phyloP scores from a whole-genome alignment of 2,329 filamentous ascomycete species.

The Leptographium procerum region DNA sequence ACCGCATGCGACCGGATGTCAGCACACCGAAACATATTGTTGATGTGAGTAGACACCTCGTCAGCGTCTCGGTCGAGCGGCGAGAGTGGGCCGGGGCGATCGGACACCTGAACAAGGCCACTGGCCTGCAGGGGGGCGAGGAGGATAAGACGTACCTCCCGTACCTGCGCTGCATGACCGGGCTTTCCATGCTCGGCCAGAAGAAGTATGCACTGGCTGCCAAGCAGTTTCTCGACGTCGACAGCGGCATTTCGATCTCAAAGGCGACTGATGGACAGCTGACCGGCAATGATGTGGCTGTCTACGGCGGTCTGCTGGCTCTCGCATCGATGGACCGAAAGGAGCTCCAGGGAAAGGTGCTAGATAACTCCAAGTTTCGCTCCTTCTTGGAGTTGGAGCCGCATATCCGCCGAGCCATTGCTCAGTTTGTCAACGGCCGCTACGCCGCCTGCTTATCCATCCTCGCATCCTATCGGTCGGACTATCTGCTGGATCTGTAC shows the following conservation, averaged over 20 bases:
- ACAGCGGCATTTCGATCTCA: constrained; percentile 35
- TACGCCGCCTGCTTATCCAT: constrained; percentile 78
- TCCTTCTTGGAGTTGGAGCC: constrained; percentile 85
- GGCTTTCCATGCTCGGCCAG: constrained; percentile 38
- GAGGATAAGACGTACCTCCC: constrained; percentile 38
- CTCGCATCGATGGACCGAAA: constrained; percentile 78
- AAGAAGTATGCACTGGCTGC: constrained; percentile 53
- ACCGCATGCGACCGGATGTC: constrained; percentile 82
- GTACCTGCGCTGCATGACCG: constrained; percentile 39
- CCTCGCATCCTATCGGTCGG: constrained; percentile 66
- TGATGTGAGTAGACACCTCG: constrained; percentile 69
- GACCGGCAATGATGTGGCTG: constrained; percentile 77
- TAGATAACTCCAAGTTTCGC: constrained; percentile 73
- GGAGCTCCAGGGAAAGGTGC: constrained; percentile 61
- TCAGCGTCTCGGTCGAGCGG: constrained; percentile 64
- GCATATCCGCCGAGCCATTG: constrained; percentile 83
- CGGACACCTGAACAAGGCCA: constrained; percentile 51
- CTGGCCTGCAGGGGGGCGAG: constrained; percentile 29
- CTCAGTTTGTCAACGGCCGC: constrained; percentile 79
- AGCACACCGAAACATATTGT: constrained; percentile 73
- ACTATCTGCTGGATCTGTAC: constrained; percentile 86
- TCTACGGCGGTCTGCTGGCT: constrained; percentile 83
- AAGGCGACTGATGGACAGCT: constrained; percentile 57
- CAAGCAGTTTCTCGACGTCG: constrained; percentile 53
- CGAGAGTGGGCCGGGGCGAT: constrained; percentile 64